phyloP scores from a whole-genome alignment of 31 red algal species.

The Porphyra umbilicalis region DNA sequence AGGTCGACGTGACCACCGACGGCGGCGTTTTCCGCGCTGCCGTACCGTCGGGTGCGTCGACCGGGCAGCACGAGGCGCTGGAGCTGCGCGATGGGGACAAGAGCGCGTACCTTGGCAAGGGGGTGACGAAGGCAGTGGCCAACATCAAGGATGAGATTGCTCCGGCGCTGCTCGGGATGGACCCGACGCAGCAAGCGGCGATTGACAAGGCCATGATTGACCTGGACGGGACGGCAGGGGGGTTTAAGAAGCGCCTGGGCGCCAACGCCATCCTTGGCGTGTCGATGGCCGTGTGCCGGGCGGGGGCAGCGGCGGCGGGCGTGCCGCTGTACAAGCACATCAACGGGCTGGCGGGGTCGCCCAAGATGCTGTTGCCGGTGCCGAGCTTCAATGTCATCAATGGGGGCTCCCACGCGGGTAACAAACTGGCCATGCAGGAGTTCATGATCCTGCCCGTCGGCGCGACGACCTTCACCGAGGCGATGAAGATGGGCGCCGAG shows the following conservation, averaged over 20 bases:
- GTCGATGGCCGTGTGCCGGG: slow-evolving; percentile 88
- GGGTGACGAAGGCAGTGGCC: slow-evolving; percentile 84
- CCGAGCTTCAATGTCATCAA: slow-evolving; percentile 98
- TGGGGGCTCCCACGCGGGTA: slow-evolving; percentile 90
- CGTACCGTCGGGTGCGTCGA: slow-evolving; percentile 95
- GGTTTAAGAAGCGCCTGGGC: slow-evolving; percentile 95
- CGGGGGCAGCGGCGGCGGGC: slow-evolving; percentile 67
- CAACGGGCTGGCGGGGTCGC: slow-evolving; percentile 76
- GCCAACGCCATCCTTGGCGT: slow-evolving; percentile 98
- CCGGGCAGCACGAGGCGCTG: slow-evolving; percentile 91
- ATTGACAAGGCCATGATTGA: slow-evolving; percentile 91
- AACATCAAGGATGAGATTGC: slow-evolving; percentile 93
- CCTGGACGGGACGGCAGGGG: slow-evolving; percentile 84
- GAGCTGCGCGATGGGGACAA: slow-evolving; percentile 95
- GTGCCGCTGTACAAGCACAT: slow-evolving; percentile 93
- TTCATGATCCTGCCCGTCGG: slow-evolving; percentile 98
- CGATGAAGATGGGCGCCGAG: slow-evolving; percentile 97
- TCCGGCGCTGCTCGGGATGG: slow-evolving; percentile 74
- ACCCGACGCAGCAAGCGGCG: slow-evolving; percentile 67
- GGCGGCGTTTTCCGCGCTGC: slow-evolving; percentile 39
- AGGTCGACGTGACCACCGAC: slow-evolving; percentile 85
- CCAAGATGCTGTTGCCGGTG: slow-evolving; percentile 86
- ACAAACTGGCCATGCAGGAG: slow-evolving; percentile 97
- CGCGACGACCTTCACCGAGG: slow-evolving; percentile 80
- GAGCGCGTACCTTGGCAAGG: slow-evolving; percentile 82